A percentile compares a stretch with the other conserved stretches of the same genome.
These are phyloP conservation scores for Periglandula ipomoeae DNA, from an alignment of 2,329 filamentous ascomycete species.

Conservation along the genomic window DNA sequence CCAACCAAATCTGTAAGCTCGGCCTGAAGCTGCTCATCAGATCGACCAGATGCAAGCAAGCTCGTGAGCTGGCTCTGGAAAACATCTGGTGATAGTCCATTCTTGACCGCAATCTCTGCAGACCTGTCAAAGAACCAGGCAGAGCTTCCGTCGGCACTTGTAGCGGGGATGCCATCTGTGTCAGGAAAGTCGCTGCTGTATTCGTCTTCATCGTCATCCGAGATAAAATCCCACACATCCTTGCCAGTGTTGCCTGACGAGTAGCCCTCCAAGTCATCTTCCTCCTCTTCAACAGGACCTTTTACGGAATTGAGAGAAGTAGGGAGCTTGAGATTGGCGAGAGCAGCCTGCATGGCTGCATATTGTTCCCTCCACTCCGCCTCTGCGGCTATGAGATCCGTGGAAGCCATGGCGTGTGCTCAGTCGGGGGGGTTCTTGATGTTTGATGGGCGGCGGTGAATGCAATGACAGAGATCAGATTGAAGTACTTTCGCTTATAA, in stretches of 20 bases:
- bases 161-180: constrained; percentile 35
- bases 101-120: constrained; percentile 53
- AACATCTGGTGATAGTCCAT: constrained; percentile 58
- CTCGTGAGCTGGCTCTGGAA: constrained; percentile 70
- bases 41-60: constrained; percentile 55
- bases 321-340: constrained; percentile 60
- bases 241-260: constrained; percentile 56
- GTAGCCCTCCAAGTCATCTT: constrained; percentile 52
- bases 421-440: too few species aligned
- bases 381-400: constrained; percentile 31
- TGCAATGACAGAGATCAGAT: neutral
- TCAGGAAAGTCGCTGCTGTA: constrained; percentile 58
- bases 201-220: constrained; percentile 58
- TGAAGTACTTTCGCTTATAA: neutral
- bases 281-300: constrained; percentile 53
- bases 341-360: constrained; percentile 74
- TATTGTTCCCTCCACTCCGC: constrained; percentile 78
- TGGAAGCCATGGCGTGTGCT: constrained; percentile 27
- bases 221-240: constrained; percentile 91
- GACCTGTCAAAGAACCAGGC: constrained; percentile 69
- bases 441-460: neutral
- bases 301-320: constrained; percentile 29
- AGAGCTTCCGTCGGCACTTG: constrained; percentile 32
- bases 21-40: constrained; percentile 85
- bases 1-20: constrained; percentile 82